These are phyloP conservation scores for Sordariomycetes sp. DNA, from an alignment of 2,329 filamentous ascomycete species.

Conservation along the genomic window DNA sequence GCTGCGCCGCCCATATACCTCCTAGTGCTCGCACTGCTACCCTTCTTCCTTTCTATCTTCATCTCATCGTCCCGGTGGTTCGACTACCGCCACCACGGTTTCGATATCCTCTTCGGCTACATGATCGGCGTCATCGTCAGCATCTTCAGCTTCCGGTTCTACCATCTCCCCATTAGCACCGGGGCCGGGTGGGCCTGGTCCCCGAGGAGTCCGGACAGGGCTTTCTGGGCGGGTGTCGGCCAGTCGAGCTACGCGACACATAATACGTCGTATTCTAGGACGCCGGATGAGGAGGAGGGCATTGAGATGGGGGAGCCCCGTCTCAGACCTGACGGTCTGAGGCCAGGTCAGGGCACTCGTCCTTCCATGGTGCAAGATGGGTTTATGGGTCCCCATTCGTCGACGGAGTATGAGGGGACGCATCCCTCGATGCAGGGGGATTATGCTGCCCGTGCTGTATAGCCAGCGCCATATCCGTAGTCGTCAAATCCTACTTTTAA, in stretches of 20 bases:
- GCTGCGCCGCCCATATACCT: slow-evolving; percentile 77
- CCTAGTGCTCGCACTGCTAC: slow-evolving; percentile 54
- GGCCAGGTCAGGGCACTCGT: not conserved
- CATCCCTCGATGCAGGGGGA: too few relatives aligned
- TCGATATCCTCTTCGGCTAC: slow-evolving; percentile 81
- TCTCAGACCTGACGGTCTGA: not conserved
- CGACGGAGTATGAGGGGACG: too few relatives aligned
- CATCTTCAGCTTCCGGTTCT: slow-evolving; percentile 69
- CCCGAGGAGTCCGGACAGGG: slow-evolving; percentile 55
- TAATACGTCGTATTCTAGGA: slow-evolving; percentile 8
- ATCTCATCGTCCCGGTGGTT: slow-evolving; percentile 78
- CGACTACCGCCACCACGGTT: slow-evolving; percentile 82
- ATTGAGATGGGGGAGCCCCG: slow-evolving; percentile 1
- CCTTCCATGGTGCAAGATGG: not conserved
- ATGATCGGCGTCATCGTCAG: slow-evolving; percentile 60
- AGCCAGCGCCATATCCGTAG: not conserved
- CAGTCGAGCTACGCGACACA: slow-evolving; percentile 41
- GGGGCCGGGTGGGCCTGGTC: slow-evolving; percentile 88
- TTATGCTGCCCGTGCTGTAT: too few relatives aligned
- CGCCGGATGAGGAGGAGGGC: slow-evolving; percentile 4
- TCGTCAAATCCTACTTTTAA: not conserved
- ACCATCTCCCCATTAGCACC: slow-evolving; percentile 44
- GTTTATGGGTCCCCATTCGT: too few relatives aligned
- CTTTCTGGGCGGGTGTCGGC: slow-evolving; percentile 67
- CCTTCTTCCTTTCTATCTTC: slow-evolving; percentile 64